phyloP scores from a whole-genome alignment of 2,329 filamentous ascomycete species.

The Dothistroma septosporum region DNA sequence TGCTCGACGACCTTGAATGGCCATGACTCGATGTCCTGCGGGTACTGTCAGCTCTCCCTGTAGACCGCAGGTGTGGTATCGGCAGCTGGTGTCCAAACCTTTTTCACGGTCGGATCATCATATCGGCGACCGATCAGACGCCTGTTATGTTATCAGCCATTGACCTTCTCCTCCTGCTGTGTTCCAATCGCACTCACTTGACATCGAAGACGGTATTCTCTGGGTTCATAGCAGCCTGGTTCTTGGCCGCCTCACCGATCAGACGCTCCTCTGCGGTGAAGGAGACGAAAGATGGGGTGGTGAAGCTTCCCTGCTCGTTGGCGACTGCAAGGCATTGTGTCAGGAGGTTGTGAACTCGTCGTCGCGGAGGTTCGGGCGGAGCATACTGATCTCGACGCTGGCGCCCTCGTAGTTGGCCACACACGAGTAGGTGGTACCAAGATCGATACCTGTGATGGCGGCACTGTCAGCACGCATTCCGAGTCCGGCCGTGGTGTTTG shows the following conservation, averaged over 20 bases:
- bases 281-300: slow-evolving; percentile 97
- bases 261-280: slow-evolving; percentile 98
- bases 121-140: slow-evolving; percentile 95
- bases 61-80: not conserved
- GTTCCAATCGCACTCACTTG: slow-evolving; percentile 51
- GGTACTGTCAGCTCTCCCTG: not conserved
- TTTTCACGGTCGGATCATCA: slow-evolving; percentile 95
- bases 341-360: slow-evolving; percentile 2
- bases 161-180: slow-evolving; percentile 6
- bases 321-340: slow-evolving; percentile 52
- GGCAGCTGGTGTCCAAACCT: slow-evolving; percentile 39
- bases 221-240: slow-evolving; percentile 99
- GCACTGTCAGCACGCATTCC: slow-evolving; percentile 82
- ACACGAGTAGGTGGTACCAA: slow-evolving; percentile 99
- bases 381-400: slow-evolving; percentile 96
- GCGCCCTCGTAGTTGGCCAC: slow-evolving; percentile 98
- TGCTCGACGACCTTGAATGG: slow-evolving; percentile 93
- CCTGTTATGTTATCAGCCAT: slow-evolving; percentile 51
- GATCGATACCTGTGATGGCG: slow-evolving; percentile 95
- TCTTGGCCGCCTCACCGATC: slow-evolving; percentile 99
- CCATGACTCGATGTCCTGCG: slow-evolving; percentile 91
- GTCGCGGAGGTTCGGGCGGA: slow-evolving; percentile 11
- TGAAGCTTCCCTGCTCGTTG: slow-evolving; percentile 99
- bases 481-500: slow-evolving; percentile 74
- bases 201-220: slow-evolving; percentile 97